Evolutionary conservation across 2,329 filamentous ascomycete genomes (phyloP), one percentile per base, ranked within the genome.

Genomic region (Penicillium sp.): DNA sequence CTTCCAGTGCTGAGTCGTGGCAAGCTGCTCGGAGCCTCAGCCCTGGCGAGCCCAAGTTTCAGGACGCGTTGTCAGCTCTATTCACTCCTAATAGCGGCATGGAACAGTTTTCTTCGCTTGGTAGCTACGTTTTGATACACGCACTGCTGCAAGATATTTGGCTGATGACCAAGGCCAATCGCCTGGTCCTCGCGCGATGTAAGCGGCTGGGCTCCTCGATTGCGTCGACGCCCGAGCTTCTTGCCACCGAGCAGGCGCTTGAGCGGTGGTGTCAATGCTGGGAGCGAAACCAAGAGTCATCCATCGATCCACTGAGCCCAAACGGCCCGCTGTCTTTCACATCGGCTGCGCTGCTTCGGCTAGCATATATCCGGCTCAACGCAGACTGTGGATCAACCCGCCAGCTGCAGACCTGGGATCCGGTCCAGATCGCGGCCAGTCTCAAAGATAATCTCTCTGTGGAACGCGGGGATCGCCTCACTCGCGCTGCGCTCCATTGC

Each of bases 401-500:
- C 3, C 57, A 60, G 20, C 45, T 64, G 2, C 54, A 63, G 25
- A 59, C 57, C 0, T 63, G 59, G 59, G 53, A 61, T 7, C 58
- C 61, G 1, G 51, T 57, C 3, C 47, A 57, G 19, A 58, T 64
- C 11, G 62, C 60, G 3, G 54, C 41, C 0, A 63, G 61, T 4
- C 47, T 64, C 2, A 57, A 48, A 5, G 50, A 60, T 4, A 62
- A 62, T 8, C 53, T 61, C 9, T 45, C 41, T 0, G 70, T 78
- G 0, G 67, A 72, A 27, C 66, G 74, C 0, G 73, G 73, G 15
- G 70, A 76, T 28, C 56, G 57, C 1, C 51, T 65, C 3, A 63
- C 61, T 2, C 69, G 73, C 1, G 76, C 77, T 0, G 62, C 78
- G 1, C 60, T 79, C 0, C 77, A 79, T 45, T 70, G 75, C 1